Conservation (phyloP, 1,284 basidiomycete species). For the Pulveroboletus sp. region DNA sequence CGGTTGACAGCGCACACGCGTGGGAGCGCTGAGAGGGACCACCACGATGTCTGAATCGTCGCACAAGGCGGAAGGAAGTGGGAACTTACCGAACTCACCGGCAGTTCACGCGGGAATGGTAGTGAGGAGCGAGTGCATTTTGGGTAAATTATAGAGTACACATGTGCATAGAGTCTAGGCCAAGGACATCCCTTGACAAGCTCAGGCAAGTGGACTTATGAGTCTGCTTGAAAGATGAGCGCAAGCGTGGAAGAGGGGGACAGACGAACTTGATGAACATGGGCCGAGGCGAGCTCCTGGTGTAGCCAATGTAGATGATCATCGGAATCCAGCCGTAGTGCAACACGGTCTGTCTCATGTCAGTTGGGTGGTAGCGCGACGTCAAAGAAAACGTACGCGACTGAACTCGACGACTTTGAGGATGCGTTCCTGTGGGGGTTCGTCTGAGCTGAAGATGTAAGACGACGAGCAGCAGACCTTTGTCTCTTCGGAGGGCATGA, state of each 20-base stretch:
- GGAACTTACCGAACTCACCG: slow-evolving; percentile 13
- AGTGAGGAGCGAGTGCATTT: slow-evolving; percentile 11
- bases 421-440: slow-evolving; percentile 65
- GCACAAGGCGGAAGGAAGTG: slow-evolving; percentile 8
- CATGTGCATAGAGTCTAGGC: slow-evolving; percentile 10
- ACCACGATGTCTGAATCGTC: slow-evolving; percentile 73
- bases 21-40: slow-evolving; percentile 32
- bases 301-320: slow-evolving; percentile 92
- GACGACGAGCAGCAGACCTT: slow-evolving; percentile 47
- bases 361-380: not conserved
- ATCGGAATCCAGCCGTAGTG: slow-evolving; percentile 94
- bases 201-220: slow-evolving; percentile 84
- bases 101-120: not conserved
- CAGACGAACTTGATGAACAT: slow-evolving; percentile 85
- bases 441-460: not conserved
- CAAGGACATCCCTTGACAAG: not conserved
- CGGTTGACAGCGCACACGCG: slow-evolving; percentile 3
- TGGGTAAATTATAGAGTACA: slow-evolving; percentile 24
- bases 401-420: slow-evolving; percentile 73
- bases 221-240: slow-evolving; percentile 49
- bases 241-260: not conserved
- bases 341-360: slow-evolving; percentile 62
- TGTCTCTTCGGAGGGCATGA: slow-evolving; percentile 83
- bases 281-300: slow-evolving; percentile 85
- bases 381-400: slow-evolving; percentile 53